Conservation (phyloP, 257 asterid species). For the Solanum rostratum region DNA sequence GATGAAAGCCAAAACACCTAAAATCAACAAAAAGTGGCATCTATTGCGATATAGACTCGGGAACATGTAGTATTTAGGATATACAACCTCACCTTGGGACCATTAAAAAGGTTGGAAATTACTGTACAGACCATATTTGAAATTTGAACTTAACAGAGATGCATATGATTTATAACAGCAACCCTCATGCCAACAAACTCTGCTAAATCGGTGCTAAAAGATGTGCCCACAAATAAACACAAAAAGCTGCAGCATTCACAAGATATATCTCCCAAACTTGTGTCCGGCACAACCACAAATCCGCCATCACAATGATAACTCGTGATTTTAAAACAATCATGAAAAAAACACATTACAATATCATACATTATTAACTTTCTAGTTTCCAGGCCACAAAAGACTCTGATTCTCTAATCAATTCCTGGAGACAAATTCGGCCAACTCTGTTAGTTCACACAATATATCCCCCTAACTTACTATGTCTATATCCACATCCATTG, state of each 20-base stretch:
- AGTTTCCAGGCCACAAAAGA: background rate
- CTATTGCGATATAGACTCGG: background rate
- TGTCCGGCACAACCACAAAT: background rate
- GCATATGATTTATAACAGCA: background rate
- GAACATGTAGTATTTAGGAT: background rate
- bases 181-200: background rate
- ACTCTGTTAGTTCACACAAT: background rate
- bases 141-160: background rate
- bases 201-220: background rate
- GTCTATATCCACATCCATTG: background rate
- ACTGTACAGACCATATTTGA: background rate
- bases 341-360: background rate
- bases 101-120: background rate
- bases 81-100: background rate
- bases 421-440: background rate
- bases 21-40: background rate
- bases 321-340: background rate
- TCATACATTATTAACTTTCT: background rate
- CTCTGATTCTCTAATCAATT: background rate
- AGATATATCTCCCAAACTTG: background rate
- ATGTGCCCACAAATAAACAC: background rate
- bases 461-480: background rate
- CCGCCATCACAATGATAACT: background rate
- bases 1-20: background rate
- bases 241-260: background rate